A percentile compares a stretch with the other conserved stretches of the same genome.
Conservation (phyloP, 2,329 filamentous ascomycete genomes). For the Sclerotinia minor region DNA sequence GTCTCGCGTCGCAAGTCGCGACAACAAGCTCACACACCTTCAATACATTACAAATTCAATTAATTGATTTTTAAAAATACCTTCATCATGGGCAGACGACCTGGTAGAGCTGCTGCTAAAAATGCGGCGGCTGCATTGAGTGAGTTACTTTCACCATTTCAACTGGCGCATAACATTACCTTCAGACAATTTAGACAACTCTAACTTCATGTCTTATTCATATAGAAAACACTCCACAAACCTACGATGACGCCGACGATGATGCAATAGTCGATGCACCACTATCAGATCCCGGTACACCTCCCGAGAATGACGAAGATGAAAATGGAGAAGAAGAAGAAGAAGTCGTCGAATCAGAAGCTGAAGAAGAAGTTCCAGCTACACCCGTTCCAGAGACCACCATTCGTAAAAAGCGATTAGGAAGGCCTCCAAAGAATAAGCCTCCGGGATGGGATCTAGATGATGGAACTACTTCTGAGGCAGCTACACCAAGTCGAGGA, state of each 20-base stretch:
- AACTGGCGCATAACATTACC: slow-evolving; percentile 29
- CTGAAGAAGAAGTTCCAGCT: slow-evolving; percentile 45
- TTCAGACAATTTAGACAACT: neutral
- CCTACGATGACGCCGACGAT: slow-evolving; percentile 48
- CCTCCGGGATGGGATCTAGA: slow-evolving; percentile 73
- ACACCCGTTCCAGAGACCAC: slow-evolving; percentile 48
- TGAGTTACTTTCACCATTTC: slow-evolving; percentile 42
- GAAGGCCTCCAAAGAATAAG: slow-evolving; percentile 80
- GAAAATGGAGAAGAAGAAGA: slow-evolving; percentile 45
- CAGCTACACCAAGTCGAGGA: slow-evolving; percentile 48
- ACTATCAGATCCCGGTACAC: slow-evolving; percentile 37
- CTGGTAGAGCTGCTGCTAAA: slow-evolving; percentile 55
- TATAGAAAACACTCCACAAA: slow-evolving; percentile 51
- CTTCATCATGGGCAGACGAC: slow-evolving; percentile 47
- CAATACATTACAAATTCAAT: slow-evolving; percentile 4
- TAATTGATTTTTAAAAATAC: slow-evolving; percentile 13
- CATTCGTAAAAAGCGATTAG: slow-evolving; percentile 72
- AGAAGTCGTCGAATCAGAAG: slow-evolving; percentile 38
- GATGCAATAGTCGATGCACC: slow-evolving; percentile 48
- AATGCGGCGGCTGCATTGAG: slow-evolving; percentile 55
- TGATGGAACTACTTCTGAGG: slow-evolving; percentile 50
- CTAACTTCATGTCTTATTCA: slow-evolving; percentile 16
- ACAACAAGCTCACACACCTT: slow-evolving; percentile 7
- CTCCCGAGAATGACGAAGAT: slow-evolving; percentile 41
- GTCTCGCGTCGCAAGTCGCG: slow-evolving; percentile 11